Percentiles rank a stretch among this genome's conserved stretches.
Conservation (phyloP, 2,329 filamentous ascomycete genomes). For the Diplodia scrobiculata region DNA sequence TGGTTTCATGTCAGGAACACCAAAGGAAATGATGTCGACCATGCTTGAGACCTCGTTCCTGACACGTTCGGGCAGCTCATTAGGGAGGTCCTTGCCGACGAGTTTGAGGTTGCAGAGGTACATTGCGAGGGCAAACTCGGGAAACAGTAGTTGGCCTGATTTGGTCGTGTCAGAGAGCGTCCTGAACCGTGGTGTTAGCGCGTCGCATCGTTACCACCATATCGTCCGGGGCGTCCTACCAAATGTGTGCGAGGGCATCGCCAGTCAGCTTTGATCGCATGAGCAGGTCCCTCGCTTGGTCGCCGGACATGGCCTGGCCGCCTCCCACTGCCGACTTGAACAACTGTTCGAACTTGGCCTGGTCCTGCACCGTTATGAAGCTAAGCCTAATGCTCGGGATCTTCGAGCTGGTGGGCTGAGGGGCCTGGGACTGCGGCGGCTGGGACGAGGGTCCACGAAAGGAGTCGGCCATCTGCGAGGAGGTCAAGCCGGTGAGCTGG, state of each 20-base stretch:
- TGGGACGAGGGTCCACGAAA: conserved; percentile 51
- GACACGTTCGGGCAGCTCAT: conserved; percentile 75
- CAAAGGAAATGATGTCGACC: conserved; percentile 99
- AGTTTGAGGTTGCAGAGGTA: conserved; percentile 95
- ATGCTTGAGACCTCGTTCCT: conserved; percentile 98
- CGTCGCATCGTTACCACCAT: not conserved
- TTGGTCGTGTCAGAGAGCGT: conserved; percentile 93
- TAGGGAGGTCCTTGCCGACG: conserved; percentile 79
- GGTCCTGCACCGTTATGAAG: conserved; percentile 93
- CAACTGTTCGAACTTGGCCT: conserved; percentile 94
- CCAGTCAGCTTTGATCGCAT: conserved; percentile 86
- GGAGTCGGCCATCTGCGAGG: conserved; percentile 65
- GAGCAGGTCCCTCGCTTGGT: conserved; percentile 87
- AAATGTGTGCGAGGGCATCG: conserved; percentile 87
- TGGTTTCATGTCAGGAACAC: conserved; percentile 70
- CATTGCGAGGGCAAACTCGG: conserved; percentile 97
- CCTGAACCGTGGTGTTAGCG: conserved; percentile 54
- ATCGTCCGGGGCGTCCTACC: conserved; percentile 56
- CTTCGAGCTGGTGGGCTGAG: conserved; percentile 65
- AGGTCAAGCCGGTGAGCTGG: conserved; percentile 64
- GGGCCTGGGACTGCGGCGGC: conserved; percentile 49
- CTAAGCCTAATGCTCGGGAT: conserved; percentile 93
- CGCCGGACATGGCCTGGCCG: conserved; percentile 79
- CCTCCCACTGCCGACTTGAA: conserved; percentile 94
- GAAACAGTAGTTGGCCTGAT: conserved; percentile 92